Evolutionary conservation across 1,139 yeast species (phyloP), one percentile per base, ranked within the genome.

Genomic region (Suhomyces wounanorum): DNA sequence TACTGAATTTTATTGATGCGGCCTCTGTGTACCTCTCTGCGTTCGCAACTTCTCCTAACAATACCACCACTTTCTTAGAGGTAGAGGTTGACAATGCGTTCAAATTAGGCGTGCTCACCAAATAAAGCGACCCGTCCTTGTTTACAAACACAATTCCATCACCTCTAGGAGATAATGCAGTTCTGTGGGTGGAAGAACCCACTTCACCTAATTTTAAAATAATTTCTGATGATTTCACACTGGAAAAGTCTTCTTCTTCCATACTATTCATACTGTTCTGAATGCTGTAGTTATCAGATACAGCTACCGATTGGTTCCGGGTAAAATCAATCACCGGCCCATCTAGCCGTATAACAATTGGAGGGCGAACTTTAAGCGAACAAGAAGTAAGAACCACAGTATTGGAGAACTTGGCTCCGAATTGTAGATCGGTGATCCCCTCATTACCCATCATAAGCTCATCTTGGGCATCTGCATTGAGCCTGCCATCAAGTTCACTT

Each of bases 361-460:
- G 74, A 1, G 79, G 78, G 31, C 74, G 56, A 45, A 61, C 60
- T 40, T 68, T 72, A 48, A 75, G 63, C 1, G 78, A 70, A 46
- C 78, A 72, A 8, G 75, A 69, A 0, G 79, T 65, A 13, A 75
- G 56, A 7, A 76, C 59, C 6, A 76, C 56, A 13, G 76, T 68
- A 55, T 75, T 75, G 37, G 77, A 64, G 45, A 52, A 56, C 13
- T 67, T 61, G 8, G 64, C 60, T 0, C 79, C 79, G 65, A 91
- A 87, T 52, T 81, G 81, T n/a, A 89, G 72, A 55, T 86, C 89
- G 0, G 98, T 92, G 43, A 91, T 87, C 1, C 97, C 97, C 63
- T 92, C 97, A 55, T 87, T 83, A 52, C 89, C 94, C 63, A 87
- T 72, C 75, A 73, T 73, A 40, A 70, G 59, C 35, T 59, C 60